Evolutionary conservation across 2,329 filamentous ascomycete species (phyloP).

Genomic region (Claviceps fusiformis): DNA sequence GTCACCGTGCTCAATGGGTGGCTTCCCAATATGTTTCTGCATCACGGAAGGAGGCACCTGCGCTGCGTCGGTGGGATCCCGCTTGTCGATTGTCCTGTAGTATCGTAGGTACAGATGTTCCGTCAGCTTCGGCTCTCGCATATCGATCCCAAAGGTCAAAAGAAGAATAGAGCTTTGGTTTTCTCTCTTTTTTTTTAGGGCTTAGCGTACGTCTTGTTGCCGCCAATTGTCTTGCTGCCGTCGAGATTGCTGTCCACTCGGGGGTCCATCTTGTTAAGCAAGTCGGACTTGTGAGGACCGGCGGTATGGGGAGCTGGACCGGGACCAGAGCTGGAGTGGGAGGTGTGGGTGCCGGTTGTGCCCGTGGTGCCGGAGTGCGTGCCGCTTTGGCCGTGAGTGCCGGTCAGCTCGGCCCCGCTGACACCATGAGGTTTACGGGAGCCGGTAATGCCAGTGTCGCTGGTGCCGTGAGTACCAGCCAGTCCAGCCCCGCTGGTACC

Average conservation of each 20-base stretch:
- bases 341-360: background rate
- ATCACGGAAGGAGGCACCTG: conserved; percentile 44
- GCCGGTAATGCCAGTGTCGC: conserved; percentile 1
- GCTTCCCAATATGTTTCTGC: conserved; percentile 31
- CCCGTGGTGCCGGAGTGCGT: conserved; percentile 5
- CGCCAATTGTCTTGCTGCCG: conserved; percentile 38
- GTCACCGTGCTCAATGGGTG: conserved; percentile 31
- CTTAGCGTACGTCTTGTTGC: conserved; percentile 32
- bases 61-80: conserved; percentile 40
- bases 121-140: background rate
- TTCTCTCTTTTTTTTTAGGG: background rate
- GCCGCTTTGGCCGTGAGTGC: background rate
- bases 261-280: conserved; percentile 41
- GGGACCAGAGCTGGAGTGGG: conserved; percentile 9
- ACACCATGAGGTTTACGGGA: background rate
- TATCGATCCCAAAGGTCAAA: background rate
- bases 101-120: background rate
- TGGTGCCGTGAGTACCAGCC: conserved; percentile 7
- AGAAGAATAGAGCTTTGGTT: background rate
- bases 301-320: conserved; percentile 22
- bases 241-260: conserved; percentile 42
- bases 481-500: background rate
- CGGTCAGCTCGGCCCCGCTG: background rate
- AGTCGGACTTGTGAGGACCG: conserved; percentile 34
- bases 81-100: conserved; percentile 7